Base-by-base conservation (phyloP, 306 rosid genomes). In the Cyamopsis tetragonoloba region DNA sequence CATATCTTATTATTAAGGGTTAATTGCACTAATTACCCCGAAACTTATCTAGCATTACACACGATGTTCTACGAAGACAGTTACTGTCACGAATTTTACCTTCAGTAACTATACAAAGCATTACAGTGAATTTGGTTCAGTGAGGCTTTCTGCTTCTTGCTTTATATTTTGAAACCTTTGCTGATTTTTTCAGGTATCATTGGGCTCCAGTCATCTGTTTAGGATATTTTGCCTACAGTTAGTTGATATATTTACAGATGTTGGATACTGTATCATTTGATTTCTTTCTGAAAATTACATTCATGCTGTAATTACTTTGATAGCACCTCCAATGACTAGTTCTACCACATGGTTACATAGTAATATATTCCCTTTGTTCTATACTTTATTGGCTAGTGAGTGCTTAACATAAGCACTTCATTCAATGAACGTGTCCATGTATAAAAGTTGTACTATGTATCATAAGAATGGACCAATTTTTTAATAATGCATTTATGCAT, bases 151-250 rank as follows among this genome's bases (percentile, higher is more conserved):
- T 58, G 23, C 24, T 26, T 46, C 49, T 28, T 44, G 31, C 28
- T 55, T 49, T 23, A 27, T 57, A 35, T 20, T 31, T 41, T 61
- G 38, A 63, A 59, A 12, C 32, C 50, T 77, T 23, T 39, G n/a
- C 35, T 17, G 5, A 47, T 39, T 64, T 64, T 66, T 65, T 59
- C 96, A 89, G 96, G 96, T 66, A 82, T 86, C 76, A 80, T 86
- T n/a, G 96, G 96, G 46, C 87, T 89, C 48, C 88, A 79, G 51
- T 89, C 96, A 63, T 84, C 92, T 41, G 82, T 89, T 35, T 89
- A 79, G 42, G 41, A 46, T 53, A 31, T 14, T 26, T 69, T 74
- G 54, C 51, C 62, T 44, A 23, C 37, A 56, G 35, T 61, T 62
- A 34, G 61, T 27, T 9, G 35, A 38, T 35, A 48, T 18, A 7